These are phyloP conservation scores for Cytauxzoon felis DNA, from an alignment of 169 alveolate species.

Conservation along the genomic window DNA sequence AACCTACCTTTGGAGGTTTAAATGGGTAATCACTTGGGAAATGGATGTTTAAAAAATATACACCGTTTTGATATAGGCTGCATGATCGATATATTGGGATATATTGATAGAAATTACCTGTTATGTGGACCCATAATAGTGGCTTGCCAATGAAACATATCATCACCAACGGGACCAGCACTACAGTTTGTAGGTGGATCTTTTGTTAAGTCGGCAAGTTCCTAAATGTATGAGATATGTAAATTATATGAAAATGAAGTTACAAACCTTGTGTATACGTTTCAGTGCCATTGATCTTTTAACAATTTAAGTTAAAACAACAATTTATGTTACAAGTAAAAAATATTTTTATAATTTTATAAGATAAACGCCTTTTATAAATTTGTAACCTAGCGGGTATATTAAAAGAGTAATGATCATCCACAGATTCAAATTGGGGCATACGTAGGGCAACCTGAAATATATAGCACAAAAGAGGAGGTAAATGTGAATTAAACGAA, in stretches of 20 bases:
- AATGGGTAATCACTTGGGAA: slow-evolving; percentile 99
- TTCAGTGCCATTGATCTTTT: slow-evolving; percentile 82
- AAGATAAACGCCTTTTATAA: slow-evolving; percentile 2
- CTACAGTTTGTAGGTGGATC: slow-evolving; percentile 99
- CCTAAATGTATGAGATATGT: slow-evolving; percentile 72
- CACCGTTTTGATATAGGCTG: slow-evolving; percentile 88
- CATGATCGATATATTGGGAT: too few species aligned
- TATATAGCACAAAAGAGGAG: too few species aligned
- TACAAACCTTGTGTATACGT: slow-evolving; percentile 83
- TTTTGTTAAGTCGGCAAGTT: slow-evolving; percentile 91
- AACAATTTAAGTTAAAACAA: background rate
- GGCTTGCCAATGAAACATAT: slow-evolving; percentile 98
- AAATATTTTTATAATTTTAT: background rate
- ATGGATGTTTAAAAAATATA: slow-evolving; percentile 93
- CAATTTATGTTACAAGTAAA: slow-evolving; percentile 2
- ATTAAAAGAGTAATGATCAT: background rate
- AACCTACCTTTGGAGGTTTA: slow-evolving; percentile 96
- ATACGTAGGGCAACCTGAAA: slow-evolving; percentile 27
- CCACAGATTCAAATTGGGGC: slow-evolving; percentile 22
- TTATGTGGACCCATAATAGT: slow-evolving; percentile 99
- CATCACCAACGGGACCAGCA: slow-evolving; percentile 98
- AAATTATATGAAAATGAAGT: background rate
- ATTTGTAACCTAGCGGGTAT: background rate
- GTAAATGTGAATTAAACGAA: too few species aligned
- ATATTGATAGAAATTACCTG: slow-evolving; percentile 63